phyloP scores from a whole-genome alignment of 306 rosid genomes.

The Cicer cuneatum region DNA sequence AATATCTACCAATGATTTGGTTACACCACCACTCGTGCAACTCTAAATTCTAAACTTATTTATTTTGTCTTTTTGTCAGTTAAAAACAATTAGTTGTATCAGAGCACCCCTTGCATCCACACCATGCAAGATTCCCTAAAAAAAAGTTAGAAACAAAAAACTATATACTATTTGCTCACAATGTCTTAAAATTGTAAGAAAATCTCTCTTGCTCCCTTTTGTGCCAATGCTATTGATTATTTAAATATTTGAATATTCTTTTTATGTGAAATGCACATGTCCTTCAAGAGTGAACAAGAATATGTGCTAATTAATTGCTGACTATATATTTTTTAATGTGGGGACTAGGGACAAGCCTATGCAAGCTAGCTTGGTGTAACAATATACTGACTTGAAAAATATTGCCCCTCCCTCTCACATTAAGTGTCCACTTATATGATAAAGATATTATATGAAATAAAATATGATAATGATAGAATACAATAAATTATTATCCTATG shows the following conservation, averaged over 20 bases:
- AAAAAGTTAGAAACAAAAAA: background rate
- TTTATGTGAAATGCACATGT: slow-evolving; percentile 51
- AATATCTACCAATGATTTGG: slow-evolving; percentile 43
- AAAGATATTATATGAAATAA: no score
- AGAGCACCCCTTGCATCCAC: slow-evolving; percentile 39
- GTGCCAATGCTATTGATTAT: slow-evolving; percentile 18
- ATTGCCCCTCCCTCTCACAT: background rate
- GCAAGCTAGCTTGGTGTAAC: slow-evolving; percentile 25
- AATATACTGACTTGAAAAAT: background rate
- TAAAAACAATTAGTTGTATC: slow-evolving; percentile 30
- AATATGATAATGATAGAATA: no score
- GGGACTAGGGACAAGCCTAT: slow-evolving; percentile 42
- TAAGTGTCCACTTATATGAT: no score
- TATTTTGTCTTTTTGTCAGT: slow-evolving; percentile 47
- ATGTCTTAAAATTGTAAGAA: slow-evolving; percentile 39
- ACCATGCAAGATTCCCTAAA: slow-evolving; percentile 44
- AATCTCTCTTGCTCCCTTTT: slow-evolving; percentile 40
- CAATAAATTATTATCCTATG: no score
- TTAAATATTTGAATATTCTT: slow-evolving; percentile 49
- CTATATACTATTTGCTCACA: slow-evolving; percentile 11
- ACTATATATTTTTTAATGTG: slow-evolving; percentile 36
- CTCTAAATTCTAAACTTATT: slow-evolving; percentile 45
- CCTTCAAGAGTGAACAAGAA: slow-evolving; percentile 53
- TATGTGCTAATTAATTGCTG: slow-evolving; percentile 48
- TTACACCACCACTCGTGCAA: slow-evolving; percentile 68